Evolutionary conservation across 106 monocot species (phyloP).

Genomic region (Acorus gramineus): DNA sequence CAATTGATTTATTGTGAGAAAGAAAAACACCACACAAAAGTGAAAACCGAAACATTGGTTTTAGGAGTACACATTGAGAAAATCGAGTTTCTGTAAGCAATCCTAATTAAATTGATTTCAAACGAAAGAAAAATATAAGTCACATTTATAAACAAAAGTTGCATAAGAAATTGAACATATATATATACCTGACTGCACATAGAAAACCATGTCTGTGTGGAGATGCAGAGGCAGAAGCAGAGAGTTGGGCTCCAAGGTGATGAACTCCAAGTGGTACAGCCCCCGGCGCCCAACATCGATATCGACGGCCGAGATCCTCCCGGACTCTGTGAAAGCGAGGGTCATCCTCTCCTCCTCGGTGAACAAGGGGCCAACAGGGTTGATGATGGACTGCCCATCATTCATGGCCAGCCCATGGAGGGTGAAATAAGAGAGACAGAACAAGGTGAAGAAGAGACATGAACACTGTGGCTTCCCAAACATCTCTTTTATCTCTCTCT

Average conservation of each 20-base stretch:
- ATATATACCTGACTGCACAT: constrained; percentile 57
- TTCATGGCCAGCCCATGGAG: too few relatives aligned
- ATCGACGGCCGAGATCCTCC: constrained; percentile 56
- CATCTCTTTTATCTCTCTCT: too few relatives aligned
- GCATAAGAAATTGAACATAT: neutral
- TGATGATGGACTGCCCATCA: too few relatives aligned
- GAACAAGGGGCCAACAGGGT: constrained; percentile 15
- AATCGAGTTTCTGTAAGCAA: too few relatives aligned
- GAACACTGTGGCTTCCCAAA: too few relatives aligned
- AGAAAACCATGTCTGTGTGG: constrained; percentile 81
- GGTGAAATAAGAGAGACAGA: too few relatives aligned
- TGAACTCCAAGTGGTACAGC: constrained; percentile 60
- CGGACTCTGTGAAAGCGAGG: constrained; percentile 34
- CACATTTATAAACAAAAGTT: neutral
- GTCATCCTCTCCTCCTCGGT: constrained; percentile 46
- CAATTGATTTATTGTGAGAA: too few relatives aligned
- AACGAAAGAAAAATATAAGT: too few relatives aligned
- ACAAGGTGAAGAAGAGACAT: too few relatives aligned
- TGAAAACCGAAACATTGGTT: too few relatives aligned
- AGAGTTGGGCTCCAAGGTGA: constrained; percentile 58
- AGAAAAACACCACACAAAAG: too few relatives aligned
- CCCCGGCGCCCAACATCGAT: constrained; percentile 28
- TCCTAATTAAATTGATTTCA: neutral
- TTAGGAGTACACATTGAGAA: too few relatives aligned
- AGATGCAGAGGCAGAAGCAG: constrained; percentile 73